phyloP scores from a whole-genome alignment of 139 green algal genomes.

The Coelastrella sp. region DNA sequence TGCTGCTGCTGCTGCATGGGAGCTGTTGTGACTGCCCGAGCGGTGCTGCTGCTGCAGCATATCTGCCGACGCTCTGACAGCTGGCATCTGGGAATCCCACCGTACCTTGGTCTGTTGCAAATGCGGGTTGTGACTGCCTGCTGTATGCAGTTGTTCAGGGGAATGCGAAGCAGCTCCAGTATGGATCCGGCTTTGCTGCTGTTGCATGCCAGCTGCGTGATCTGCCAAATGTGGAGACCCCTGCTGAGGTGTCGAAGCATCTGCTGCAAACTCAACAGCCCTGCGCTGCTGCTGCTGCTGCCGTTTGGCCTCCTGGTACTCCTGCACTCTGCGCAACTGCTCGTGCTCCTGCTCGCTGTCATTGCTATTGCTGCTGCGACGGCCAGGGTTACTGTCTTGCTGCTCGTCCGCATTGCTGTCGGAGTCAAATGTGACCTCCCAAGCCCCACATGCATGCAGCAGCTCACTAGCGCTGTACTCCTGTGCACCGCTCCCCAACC shows the following conservation, averaged over 20 bases:
- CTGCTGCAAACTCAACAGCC: too few relatives aligned
- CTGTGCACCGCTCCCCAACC: too few relatives aligned
- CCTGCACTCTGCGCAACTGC: background rate
- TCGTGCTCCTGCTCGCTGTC: background rate
- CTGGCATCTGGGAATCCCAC: background rate
- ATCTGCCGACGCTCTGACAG: background rate
- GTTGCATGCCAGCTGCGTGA: too few relatives aligned
- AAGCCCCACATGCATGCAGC: slow-evolving; percentile 3
- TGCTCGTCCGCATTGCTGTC: background rate
- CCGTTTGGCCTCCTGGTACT: background rate
- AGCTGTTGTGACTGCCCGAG: background rate
- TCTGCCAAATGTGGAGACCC: too few relatives aligned
- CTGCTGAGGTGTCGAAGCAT: too few relatives aligned
- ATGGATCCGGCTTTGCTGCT: background rate
- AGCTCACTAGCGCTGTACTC: background rate
- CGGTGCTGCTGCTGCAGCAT: slow-evolving; percentile 3
- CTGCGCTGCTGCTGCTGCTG: background rate
- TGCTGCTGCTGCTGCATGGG: background rate
- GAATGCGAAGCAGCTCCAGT: slow-evolving; percentile 2
- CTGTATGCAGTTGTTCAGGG: background rate
- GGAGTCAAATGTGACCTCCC: slow-evolving; percentile 35
- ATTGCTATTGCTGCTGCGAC: background rate
- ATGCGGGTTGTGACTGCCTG: background rate
- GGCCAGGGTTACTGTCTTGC: background rate
- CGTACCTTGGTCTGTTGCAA: background rate